phyloP scores from a whole-genome alignment of 192 early-diverging fungal genomes.

The Backusella circina region DNA sequence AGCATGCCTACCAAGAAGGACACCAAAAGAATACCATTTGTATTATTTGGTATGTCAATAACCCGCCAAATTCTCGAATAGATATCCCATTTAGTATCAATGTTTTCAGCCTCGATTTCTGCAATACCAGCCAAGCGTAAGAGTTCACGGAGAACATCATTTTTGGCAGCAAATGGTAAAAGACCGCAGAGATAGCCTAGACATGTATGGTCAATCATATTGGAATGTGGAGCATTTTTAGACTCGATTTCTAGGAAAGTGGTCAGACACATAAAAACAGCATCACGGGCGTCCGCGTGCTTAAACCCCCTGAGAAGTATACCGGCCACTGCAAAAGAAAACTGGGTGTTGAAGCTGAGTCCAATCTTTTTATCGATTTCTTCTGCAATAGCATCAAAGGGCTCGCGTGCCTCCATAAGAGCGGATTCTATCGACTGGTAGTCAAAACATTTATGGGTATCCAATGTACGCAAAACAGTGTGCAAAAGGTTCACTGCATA shows the following conservation, averaged over 20 bases:
- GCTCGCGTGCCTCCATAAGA: conserved; percentile 61
- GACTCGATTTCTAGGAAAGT: conserved; percentile 68
- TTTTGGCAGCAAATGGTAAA: conserved; percentile 66
- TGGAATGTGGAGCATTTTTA: conserved; percentile 30
- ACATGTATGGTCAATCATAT: conserved; percentile 36
- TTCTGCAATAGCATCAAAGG: conserved; percentile 60
- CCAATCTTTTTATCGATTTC: conserved; percentile 69
- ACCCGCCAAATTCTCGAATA: conserved; percentile 58
- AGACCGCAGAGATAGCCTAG: conserved; percentile 77
- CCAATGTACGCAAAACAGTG: conserved; percentile 67
- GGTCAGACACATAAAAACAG: conserved; percentile 59
- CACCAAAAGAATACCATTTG: conserved; percentile 55
- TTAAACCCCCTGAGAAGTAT: conserved; percentile 80
- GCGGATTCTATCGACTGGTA: conserved; percentile 46
- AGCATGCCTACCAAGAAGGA: conserved; percentile 64
- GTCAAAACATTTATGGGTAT: conserved; percentile 57
- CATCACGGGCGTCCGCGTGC: conserved; percentile 64
- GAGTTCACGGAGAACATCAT: conserved; percentile 55
- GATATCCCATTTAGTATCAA: background rate
- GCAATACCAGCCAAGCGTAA: conserved; percentile 45
- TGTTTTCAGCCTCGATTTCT: conserved; percentile 37
- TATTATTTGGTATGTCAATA: conserved; percentile 57
- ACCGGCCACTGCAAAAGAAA: conserved; percentile 77
- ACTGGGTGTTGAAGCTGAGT: conserved; percentile 78
- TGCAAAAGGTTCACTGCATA: conserved; percentile 64